These are phyloP conservation scores for Austroboletus rostrupii DNA, from an alignment of 1,284 basidiomycete genomes.

Conservation along the genomic window DNA sequence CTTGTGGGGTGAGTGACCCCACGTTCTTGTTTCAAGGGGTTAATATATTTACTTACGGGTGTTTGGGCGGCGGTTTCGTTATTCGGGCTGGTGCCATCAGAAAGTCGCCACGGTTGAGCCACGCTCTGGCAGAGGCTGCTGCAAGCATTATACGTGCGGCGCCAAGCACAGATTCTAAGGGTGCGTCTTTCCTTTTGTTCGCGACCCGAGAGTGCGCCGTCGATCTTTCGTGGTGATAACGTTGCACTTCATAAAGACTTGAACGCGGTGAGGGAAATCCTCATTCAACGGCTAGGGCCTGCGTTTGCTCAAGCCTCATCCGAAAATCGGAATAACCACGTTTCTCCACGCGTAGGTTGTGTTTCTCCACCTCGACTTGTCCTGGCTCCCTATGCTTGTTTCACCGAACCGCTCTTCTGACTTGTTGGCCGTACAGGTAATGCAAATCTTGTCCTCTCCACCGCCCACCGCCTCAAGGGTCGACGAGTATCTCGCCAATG, in stretches of 20 bases:
- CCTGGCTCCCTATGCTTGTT: neutral
- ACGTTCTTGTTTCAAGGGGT: neutral
- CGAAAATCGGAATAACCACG: conserved; percentile 49
- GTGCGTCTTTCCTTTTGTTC: conserved; percentile 29
- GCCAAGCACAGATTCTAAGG: conserved; percentile 54
- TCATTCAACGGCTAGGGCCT: conserved; percentile 52
- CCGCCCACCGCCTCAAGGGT: conserved; percentile 53
- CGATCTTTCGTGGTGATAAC: neutral
- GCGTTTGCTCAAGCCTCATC: conserved; percentile 54
- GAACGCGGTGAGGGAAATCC: conserved; percentile 46
- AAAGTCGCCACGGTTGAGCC: conserved; percentile 36
- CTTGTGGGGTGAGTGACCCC: conserved; percentile 15
- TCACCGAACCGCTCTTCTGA: neutral
- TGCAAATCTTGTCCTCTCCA: conserved; percentile 47
- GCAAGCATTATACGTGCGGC: conserved; percentile 64
- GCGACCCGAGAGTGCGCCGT: neutral
- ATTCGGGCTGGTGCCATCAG: conserved; percentile 20
- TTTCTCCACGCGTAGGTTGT: conserved; percentile 48
- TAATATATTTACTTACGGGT: conserved; percentile 10
- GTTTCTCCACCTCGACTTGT: neutral
- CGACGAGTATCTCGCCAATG: conserved; percentile 50
- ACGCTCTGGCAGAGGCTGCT: conserved; percentile 56
- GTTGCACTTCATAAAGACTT: conserved; percentile 44
- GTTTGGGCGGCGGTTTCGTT: conserved; percentile 1
- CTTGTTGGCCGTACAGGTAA: conserved; percentile 35